Base-by-base conservation (phyloP, 208 protist species). In the Crithidia fasciculata region DNA sequence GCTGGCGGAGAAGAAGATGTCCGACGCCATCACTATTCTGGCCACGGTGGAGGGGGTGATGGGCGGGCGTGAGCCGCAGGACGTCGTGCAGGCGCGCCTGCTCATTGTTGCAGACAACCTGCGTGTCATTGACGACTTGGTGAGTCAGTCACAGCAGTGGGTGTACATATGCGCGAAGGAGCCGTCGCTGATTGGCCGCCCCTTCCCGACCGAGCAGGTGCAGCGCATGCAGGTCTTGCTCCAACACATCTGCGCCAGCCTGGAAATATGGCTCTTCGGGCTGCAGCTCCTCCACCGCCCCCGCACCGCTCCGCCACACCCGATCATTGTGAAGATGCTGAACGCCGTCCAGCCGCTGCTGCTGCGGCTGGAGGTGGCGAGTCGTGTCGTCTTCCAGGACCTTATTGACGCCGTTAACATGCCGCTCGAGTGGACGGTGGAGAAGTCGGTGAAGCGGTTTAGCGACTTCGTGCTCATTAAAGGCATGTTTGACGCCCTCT, bases 181-280 rank as follows among this genome's bases (percentile, higher is more conserved):
- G 73, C 86, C 86, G 10, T 65, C 74, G 41, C 72, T 88, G 47
- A 74, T 85, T 47, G 83, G 81, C 13, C 60, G 49, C 8, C 74
- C 77, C 12, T 91, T 87, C 56, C 86, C 86, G 3, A 78, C 58
- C 18, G 68, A 65, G 57, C 66, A 82, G 41, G 74, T 84, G 7
- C 56, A 78, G 58, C 53, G 58, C 15, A 70, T 78, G 50, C 86
- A 85, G 50, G 47, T 82, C 13, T 53, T 83, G 41, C 68, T 86
- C 13, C 70, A 72, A 53, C 86, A 84, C 63, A 69, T 85, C 8
- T 60, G 55, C 36, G 74, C 86, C 7, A 79, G 71, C 3, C 64
- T 91, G 16, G 83, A 88, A 56, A 81, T 89, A 12, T 85, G 84
- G 72, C 66, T 75, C 4, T 72, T 91, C 53, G 83, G 83, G 6